Conservation (phyloP, 2,329 filamentous ascomycete genomes). For the Trichophyton rubrum region DNA sequence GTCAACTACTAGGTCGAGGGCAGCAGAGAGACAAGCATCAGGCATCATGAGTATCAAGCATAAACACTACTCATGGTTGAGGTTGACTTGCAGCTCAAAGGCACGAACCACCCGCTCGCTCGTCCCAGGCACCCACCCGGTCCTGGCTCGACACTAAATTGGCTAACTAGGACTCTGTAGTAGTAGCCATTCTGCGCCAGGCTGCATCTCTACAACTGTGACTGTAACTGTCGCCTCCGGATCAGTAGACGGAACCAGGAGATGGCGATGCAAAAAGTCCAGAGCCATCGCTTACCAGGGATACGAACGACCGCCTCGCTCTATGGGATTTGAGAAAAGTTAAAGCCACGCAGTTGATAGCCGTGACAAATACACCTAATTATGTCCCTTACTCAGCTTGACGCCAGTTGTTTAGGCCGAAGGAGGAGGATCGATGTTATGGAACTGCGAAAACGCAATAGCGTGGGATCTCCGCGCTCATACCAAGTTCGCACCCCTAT, state of each 20-base stretch:
- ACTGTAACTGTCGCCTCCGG: not conserved
- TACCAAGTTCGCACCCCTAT: not conserved
- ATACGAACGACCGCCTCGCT: not conserved
- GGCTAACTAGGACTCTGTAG: too few species aligned
- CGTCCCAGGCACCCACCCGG: not conserved
- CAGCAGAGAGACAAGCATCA: not conserved
- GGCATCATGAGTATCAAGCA: not conserved
- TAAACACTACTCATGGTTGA: not conserved
- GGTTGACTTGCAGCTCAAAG: not conserved
- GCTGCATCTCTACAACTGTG: too few species aligned
- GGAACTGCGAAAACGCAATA: not conserved
- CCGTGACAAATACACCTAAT: not conserved
- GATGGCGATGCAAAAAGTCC: not conserved
- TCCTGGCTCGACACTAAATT: not conserved
- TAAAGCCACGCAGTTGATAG: constrained; percentile 2
- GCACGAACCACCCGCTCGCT: constrained; percentile 2
- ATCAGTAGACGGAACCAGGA: not conserved
- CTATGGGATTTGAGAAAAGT: not conserved
- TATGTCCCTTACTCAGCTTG: not conserved
- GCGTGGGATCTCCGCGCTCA: constrained; percentile 3
- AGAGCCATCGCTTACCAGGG: constrained; percentile 1
- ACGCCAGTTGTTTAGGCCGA: not conserved
- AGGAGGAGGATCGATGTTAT: not conserved
- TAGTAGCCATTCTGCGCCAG: too few species aligned
- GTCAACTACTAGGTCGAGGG: not conserved